Conservation (phyloP, 2,329 filamentous ascomycete species). For the Colletotrichum destructivum region DNA sequence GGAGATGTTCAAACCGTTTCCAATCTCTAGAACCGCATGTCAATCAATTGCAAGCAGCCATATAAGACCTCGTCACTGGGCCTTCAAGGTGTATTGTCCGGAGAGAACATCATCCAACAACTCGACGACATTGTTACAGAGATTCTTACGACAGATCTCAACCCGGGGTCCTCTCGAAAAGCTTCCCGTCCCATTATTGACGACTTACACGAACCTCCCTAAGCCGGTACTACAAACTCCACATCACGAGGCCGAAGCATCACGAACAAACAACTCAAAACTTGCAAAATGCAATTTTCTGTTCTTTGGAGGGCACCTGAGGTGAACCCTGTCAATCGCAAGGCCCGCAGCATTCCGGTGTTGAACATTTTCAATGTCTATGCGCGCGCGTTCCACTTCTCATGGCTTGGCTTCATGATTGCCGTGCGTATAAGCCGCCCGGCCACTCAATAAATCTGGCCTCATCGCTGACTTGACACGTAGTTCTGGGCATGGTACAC, state of each 20-base stretch:
- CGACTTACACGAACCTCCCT: conserved; percentile 1
- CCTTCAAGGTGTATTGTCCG: neutral
- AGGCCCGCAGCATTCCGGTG: conserved; percentile 84
- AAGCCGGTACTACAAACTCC: neutral
- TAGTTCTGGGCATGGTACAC: conserved; percentile 92
- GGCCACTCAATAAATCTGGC: neutral
- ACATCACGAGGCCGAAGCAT: neutral
- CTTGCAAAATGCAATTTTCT: conserved; percentile 52
- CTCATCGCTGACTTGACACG: conserved; percentile 47
- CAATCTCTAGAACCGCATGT: conserved; percentile 16
- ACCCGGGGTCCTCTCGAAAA: neutral
- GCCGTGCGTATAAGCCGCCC: conserved; percentile 71
- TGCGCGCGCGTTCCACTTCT: conserved; percentile 92
- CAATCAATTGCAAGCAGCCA: conserved; percentile 13
- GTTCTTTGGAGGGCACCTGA: conserved; percentile 72
- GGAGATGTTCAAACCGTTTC: conserved; percentile 38
- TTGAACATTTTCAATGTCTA: conserved; percentile 85
- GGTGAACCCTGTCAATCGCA: conserved; percentile 87
- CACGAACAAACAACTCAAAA: neutral
- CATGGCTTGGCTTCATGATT: conserved; percentile 88
- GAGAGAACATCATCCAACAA: neutral
- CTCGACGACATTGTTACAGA: conserved; percentile 7
- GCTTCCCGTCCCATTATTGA: neutral
- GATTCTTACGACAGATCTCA: neutral
- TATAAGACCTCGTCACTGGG: conserved; percentile 30